A percentile compares a stretch with the other conserved stretches of the same genome.
phyloP scores from a whole-genome alignment of 768 basidiomycete species.

The Trichaptum fuscoviolaceum region DNA sequence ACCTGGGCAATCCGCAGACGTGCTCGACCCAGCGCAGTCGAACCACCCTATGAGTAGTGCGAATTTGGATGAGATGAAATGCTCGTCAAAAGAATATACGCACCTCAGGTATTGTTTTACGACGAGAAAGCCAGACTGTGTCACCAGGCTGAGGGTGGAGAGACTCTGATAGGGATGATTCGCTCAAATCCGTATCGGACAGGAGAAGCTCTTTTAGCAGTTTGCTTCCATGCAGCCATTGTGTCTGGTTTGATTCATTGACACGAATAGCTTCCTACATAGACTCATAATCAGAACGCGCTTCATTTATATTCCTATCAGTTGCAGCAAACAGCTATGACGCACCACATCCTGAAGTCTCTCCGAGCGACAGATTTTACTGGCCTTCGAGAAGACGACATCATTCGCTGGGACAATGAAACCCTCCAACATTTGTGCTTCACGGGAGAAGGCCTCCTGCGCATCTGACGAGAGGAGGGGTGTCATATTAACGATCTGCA shows the following conservation, averaged over 20 bases:
- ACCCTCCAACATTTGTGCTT: conserved; percentile 26
- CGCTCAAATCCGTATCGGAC: background rate
- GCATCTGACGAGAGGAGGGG: conserved; percentile 24
- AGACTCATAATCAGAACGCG: background rate
- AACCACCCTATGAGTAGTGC: conserved; percentile 62
- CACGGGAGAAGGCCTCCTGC: conserved; percentile 14
- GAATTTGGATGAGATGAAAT: background rate
- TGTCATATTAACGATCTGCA: conserved; percentile 31
- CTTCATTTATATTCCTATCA: background rate
- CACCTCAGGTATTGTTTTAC: conserved; percentile 50
- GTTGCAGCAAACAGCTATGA: conserved; percentile 6
- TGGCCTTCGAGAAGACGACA: conserved; percentile 25
- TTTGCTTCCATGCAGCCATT: background rate
- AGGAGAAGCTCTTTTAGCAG: background rate
- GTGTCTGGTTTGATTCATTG: background rate
- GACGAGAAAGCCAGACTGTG: conserved; percentile 53
- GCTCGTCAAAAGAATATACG: conserved; percentile 14
- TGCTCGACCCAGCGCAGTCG: conserved; percentile 71
- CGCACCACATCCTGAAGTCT: conserved; percentile 25
- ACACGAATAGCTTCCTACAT: background rate
- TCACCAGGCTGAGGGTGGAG: conserved; percentile 45
- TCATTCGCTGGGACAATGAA: conserved; percentile 26
- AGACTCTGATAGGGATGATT: conserved; percentile 14
- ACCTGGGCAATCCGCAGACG: conserved; percentile 62
- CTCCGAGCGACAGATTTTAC: conserved; percentile 13